phyloP scores from a whole-genome alignment of 495 filamentous ascomycete genomes.

The Lepidopterella palustris region DNA sequence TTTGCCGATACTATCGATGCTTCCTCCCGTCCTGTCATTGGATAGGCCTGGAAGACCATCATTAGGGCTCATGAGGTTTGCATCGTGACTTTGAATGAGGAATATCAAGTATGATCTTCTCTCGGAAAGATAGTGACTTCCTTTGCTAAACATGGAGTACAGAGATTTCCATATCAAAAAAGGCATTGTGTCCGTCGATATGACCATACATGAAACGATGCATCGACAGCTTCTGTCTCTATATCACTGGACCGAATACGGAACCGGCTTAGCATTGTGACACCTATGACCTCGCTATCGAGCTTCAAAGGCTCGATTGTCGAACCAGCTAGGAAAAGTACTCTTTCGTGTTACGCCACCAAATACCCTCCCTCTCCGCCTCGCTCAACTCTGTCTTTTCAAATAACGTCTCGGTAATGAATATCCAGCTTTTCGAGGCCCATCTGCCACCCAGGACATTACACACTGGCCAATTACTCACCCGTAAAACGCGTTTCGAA shows the following conservation, averaged over 20 bases:
- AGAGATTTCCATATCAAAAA: not conserved
- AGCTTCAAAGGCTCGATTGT: not conserved
- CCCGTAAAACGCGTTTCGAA: not conserved
- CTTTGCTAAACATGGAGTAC: not conserved
- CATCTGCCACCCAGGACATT: not conserved
- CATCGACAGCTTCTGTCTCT: conserved; percentile 22
- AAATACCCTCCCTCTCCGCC: not conserved
- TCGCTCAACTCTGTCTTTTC: not conserved
- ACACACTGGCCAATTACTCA: not conserved
- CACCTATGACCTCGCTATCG: not conserved
- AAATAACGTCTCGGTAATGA: not conserved
- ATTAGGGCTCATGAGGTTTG: conserved; percentile 54
- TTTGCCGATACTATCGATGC: conserved; percentile 53
- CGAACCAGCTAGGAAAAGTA: not conserved
- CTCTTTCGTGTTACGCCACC: not conserved
- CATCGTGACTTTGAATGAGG: conserved; percentile 54
- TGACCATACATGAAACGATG: conserved; percentile 16
- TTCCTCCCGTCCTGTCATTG: conserved; percentile 46
- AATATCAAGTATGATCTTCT: conserved; percentile 47
- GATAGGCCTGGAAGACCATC: conserved; percentile 52
- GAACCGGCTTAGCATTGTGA: conserved; percentile 7
- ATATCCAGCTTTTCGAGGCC: not conserved
- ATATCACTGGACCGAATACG: conserved; percentile 24
- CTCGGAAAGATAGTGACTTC: not conserved
- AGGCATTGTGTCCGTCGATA: conserved; percentile 21